Evolutionary conservation across 2,329 filamentous ascomycete species (phyloP).

Genomic region (Cercospora sp.): DNA sequence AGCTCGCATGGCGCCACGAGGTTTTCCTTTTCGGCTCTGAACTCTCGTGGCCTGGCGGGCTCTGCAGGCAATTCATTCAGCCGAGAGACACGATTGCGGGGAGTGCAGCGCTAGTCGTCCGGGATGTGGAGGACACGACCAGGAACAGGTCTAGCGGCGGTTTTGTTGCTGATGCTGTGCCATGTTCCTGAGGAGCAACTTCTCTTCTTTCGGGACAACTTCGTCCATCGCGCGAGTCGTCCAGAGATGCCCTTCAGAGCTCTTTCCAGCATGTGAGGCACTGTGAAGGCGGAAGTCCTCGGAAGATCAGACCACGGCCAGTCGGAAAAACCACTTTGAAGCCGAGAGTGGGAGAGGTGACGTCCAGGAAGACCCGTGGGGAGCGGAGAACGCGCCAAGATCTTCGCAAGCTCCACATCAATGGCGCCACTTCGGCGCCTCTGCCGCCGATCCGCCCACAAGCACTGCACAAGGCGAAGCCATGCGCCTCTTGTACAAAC

Average conservation of each 20-base stretch:
- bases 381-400: not conserved
- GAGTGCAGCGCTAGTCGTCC: not conserved
- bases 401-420: not conserved
- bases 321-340: not conserved
- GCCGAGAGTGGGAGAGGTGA: not conserved
- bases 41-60: not conserved
- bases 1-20: not conserved
- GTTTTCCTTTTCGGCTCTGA: not conserved
- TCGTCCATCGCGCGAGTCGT: too few relatives aligned
- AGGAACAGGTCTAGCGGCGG: constrained; percentile 7
- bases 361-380: not conserved
- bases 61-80: constrained; percentile 4
- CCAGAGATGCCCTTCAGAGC: too few relatives aligned
- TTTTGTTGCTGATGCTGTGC: not conserved
- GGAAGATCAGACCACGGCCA: not conserved
- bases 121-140: constrained; percentile 14
- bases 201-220: not conserved
- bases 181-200: not conserved
- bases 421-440: constrained; percentile 9
- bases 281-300: too few relatives aligned
- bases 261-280: too few relatives aligned
- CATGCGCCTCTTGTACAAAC: not conserved
- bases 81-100: constrained; percentile 1
- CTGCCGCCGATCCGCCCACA: not conserved
- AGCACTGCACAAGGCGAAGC: not conserved